Conservation (phyloP, 78 protist species). For the Dictyostelium brefeldianum region DNA sequence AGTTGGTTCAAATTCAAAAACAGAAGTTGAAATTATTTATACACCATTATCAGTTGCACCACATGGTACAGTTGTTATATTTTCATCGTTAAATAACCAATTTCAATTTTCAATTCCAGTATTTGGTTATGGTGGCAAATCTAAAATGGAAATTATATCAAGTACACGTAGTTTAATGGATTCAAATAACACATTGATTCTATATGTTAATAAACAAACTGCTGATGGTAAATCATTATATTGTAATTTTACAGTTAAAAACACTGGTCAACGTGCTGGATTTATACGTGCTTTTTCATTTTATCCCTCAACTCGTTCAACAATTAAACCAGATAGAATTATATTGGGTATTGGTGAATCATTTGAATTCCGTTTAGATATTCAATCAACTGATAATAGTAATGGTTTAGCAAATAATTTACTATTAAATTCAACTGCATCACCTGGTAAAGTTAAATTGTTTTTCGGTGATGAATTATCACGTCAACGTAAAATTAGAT, state of each 20-base stretch:
- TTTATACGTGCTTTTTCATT: constrained; percentile 28
- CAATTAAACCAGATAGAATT: constrained; percentile 28
- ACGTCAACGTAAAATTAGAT: constrained; percentile 11
- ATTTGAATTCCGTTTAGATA: not conserved
- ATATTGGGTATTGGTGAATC: constrained; percentile 50
- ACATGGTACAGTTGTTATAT: constrained; percentile 10
- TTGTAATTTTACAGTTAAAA: constrained; percentile 23
- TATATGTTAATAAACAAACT: constrained; percentile 35
- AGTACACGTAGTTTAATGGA: not conserved
- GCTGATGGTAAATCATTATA: not conserved
- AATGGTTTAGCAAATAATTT: not conserved
- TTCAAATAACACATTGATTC: not conserved
- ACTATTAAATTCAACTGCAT: not conserved
- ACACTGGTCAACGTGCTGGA: constrained; percentile 70
- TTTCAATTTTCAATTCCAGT: constrained; percentile 30
- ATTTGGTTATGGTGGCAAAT: constrained; percentile 48
- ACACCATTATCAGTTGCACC: constrained; percentile 36
- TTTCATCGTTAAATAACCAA: not conserved
- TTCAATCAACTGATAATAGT: not conserved
- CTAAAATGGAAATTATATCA: constrained; percentile 37
- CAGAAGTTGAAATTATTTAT: constrained; percentile 24
- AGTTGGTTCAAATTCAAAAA: not conserved
- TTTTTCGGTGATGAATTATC: constrained; percentile 76
- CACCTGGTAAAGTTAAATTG: constrained; percentile 32
- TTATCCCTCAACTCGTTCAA: not conserved